Evolutionary conservation across 2,329 filamentous ascomycete genomes (phyloP).

Genomic region (Thielaviopsis ethacetica): DNA sequence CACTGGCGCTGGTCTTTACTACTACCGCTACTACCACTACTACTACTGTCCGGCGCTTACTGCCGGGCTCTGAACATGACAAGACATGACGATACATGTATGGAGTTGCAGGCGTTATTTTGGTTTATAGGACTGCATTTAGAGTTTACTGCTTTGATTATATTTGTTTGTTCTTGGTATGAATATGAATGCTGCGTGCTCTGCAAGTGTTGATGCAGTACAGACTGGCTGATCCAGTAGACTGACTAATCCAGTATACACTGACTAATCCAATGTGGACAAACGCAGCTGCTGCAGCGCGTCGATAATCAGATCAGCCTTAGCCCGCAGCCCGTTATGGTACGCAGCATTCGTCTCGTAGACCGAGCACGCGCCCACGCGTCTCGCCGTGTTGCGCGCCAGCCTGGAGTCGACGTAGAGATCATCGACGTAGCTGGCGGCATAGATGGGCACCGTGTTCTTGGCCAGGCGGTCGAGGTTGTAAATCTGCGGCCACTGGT

Average conservation of each 20-base stretch:
- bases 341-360: constrained; percentile 79
- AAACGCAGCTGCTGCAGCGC: constrained; percentile 41
- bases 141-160: neutral
- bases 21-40: no score
- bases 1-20: no score
- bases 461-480: constrained; percentile 52
- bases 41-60: no score
- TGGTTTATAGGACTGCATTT: neutral
- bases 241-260: constrained; percentile 8
- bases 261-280: constrained; percentile 11
- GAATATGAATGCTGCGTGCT: no score
- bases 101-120: neutral
- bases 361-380: constrained; percentile 61
- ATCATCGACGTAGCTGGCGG: constrained; percentile 68
- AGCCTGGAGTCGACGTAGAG: constrained; percentile 80
- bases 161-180: neutral
- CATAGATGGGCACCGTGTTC: constrained; percentile 76
- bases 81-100: neutral
- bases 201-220: neutral
- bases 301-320: constrained; percentile 48
- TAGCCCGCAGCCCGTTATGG: constrained; percentile 64
- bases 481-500: constrained; percentile 63
- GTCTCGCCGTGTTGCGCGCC: constrained; percentile 54
- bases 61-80: neutral
- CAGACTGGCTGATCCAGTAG: neutral